A percentile compares a stretch with the other conserved stretches of the same genome.
Conservation (phyloP, 495 filamentous ascomycete genomes). For the Podospora sp. region DNA sequence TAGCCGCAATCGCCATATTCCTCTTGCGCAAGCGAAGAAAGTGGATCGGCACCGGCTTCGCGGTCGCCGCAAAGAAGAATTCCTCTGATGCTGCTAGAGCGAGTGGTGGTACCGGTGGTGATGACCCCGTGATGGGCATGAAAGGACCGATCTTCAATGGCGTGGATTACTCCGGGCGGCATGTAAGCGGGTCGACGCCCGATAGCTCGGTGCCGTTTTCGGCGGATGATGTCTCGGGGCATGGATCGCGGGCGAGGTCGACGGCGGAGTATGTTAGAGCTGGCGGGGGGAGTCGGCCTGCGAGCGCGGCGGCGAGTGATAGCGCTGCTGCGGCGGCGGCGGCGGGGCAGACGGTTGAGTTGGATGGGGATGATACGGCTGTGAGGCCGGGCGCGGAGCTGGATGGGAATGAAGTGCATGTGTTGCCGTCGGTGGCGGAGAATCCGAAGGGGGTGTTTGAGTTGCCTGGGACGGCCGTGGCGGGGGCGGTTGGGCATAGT, state of each 20-base stretch:
- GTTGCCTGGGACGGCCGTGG: neutral
- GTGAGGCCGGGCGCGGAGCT: slow-evolving; percentile 21
- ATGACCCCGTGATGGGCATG: no score
- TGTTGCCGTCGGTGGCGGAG: slow-evolving; percentile 15
- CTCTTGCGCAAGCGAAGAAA: slow-evolving; percentile 33
- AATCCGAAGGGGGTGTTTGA: slow-evolving; percentile 21
- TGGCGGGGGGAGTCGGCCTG: no score
- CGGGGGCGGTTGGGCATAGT: neutral
- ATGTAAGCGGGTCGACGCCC: slow-evolving; percentile 23
- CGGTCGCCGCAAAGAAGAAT: slow-evolving; percentile 15
- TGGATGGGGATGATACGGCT: slow-evolving; percentile 27
- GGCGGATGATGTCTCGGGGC: slow-evolving; percentile 21
- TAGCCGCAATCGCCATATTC: slow-evolving; percentile 24
- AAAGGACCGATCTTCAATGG: slow-evolving; percentile 32
- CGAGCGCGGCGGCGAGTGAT: neutral
- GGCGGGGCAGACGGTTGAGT: slow-evolving; percentile 21
- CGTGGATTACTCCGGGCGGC: no score
- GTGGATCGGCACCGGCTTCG: slow-evolving; percentile 26
- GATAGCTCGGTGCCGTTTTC: slow-evolving; percentile 21
- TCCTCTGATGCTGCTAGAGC: no score
- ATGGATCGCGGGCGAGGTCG: slow-evolving; percentile 4
- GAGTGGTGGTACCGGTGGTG: no score
- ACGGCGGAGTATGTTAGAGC: slow-evolving; percentile 14
- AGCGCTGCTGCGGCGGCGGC: slow-evolving; percentile 9
- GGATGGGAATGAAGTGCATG: slow-evolving; percentile 19